Base-by-base conservation (phyloP, 495 filamentous ascomycete genomes). In the Mytilinidion resinicola region DNA sequence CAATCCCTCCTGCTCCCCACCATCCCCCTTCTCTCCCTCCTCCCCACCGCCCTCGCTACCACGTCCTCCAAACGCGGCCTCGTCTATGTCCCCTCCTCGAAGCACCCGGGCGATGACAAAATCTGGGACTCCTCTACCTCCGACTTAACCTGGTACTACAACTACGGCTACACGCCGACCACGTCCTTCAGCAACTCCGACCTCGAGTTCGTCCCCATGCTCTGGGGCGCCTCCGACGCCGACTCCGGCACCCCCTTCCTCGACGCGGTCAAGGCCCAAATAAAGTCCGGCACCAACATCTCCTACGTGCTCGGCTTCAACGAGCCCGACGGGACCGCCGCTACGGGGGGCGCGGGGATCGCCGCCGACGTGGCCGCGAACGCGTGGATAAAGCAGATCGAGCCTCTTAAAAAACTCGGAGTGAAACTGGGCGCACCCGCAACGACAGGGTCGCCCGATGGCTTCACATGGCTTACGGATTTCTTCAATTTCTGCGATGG, bases 91-190 rank as follows among this genome's bases (percentile, higher is more conserved):
- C 77, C 83, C 4, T 78, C 69, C 35, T 20, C 65, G 1, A 64
- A 74, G 1, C 70, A 74, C 54, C 78, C 77, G 3, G 49, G 67
- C 1, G 86, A 90, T 68, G 80, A 86, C 70, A 57, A 70, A 12
- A 77, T 85, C 55, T 89, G 85, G 84, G 69, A 74, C 36, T 61
- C 69, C 12, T 51, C 73, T 7, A 69, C 66, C 33, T 80, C 78
- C 8, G 78, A 80, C 51, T 67, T 91, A 60, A 88, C 83, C 1
- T 91, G 88, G 88, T 91, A 91, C 73, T 91, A 91, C 78, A 89
- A 89, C 73, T 91, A 90, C 71, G 61, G 63, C 14, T 62, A 75
- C 44, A 64, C 66, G 2, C 85, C 85, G 25, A 80, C 84, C 9
- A 41, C 75, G 0, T 69, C 69, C 25, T 82, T 77, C 70, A 51